Base-by-base conservation (phyloP, 2,329 filamentous ascomycete species). In the Phaeosphaeria sp. region DNA sequence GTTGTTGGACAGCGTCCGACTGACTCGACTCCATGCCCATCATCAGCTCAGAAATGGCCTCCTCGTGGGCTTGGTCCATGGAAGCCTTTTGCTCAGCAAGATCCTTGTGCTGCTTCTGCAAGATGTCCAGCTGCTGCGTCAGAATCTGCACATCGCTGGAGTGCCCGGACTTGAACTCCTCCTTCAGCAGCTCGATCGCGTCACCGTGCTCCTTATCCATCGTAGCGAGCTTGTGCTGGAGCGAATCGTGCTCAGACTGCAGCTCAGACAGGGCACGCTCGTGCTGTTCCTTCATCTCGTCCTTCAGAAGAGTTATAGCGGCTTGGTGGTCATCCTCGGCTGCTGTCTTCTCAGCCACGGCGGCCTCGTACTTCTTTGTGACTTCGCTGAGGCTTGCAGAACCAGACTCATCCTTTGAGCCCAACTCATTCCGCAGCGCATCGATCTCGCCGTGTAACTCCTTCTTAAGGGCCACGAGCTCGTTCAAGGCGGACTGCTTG, bases 41-140 rank as follows among this genome's bases (percentile, higher is more conserved):
- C 69, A 74, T 76, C 3, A 77, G 56, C 52, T 75, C 73, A 7
- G 68, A 64, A n/a, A 77, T 75, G 13, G 73, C 74, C 20, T 72
- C 69, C 47, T 76, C 74, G 22, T 76, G 74, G 4, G 72, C 69
- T 13, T 66, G 64, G 7, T 73, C 73, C 58, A 66, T 72, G 3
- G 66, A 44, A 1, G 59, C 50, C 51, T 74, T 74, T 52, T 75
- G 69, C 46, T 74, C 70, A 1, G 51, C 57, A 1, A 75, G 66
- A 7, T 73, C 69, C 17, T 55, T 55, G 51, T 75, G 67, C 33
- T 65, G 61, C 51, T 67, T 69, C 51, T 74, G 66, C 21, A 73
- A 24, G 21, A 64, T 57, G 1, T 73, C 72, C 2, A 77, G 61
- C 33, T 65, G 68, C 24, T 73, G 63, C 47, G 66, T 65, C 18